Percentiles rank a stretch among this genome's conserved stretches.
phyloP scores from a whole-genome alignment of 2,329 filamentous ascomycete species.

The Fusarium concolor region DNA sequence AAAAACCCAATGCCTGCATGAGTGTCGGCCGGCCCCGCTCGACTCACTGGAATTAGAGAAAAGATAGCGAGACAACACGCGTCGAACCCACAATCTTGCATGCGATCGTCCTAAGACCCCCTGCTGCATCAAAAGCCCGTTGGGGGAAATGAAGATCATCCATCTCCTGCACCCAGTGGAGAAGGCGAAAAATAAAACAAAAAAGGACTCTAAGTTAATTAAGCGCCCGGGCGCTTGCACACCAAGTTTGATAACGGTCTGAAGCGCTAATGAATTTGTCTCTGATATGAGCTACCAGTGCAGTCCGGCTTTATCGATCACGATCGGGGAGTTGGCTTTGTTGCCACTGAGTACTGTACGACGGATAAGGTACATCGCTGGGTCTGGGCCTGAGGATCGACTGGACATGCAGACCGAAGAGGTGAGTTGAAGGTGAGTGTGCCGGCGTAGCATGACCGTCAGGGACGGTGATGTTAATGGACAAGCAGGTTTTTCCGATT shows the following conservation, averaged over 20 bases:
- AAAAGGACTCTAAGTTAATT: not conserved
- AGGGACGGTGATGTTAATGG: slow-evolving; percentile 22
- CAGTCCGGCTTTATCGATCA: slow-evolving; percentile 22
- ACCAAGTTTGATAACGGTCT: slow-evolving; percentile 16
- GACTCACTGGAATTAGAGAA: not conserved
- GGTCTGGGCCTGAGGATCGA: slow-evolving; percentile 24
- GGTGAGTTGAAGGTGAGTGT: not conserved
- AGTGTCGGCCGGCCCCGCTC: slow-evolving; percentile 29
- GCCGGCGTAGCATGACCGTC: slow-evolving; percentile 8
- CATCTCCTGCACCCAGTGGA: slow-evolving; percentile 33
- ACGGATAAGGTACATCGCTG: not conserved
- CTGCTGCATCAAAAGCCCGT: slow-evolving; percentile 29
- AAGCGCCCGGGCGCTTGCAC: slow-evolving; percentile 37
- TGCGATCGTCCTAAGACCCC: slow-evolving; percentile 18
- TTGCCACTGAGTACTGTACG: slow-evolving; percentile 27
- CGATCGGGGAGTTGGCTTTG: slow-evolving; percentile 27
- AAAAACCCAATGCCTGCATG: too few relatives aligned
- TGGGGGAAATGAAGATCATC: slow-evolving; percentile 45
- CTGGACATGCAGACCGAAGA: slow-evolving; percentile 22
- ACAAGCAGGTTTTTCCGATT: slow-evolving; percentile 15
- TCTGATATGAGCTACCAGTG: slow-evolving; percentile 24
- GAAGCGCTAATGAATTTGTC: slow-evolving; percentile 18
- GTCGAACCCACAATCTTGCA: slow-evolving; percentile 36
- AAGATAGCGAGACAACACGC: slow-evolving; percentile 35
- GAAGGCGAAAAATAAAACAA: not conserved